Percentiles rank a stretch among this genome's conserved stretches.
Conservation (phyloP, 345 rosid genomes). For the Hevea brasiliensis region DNA sequence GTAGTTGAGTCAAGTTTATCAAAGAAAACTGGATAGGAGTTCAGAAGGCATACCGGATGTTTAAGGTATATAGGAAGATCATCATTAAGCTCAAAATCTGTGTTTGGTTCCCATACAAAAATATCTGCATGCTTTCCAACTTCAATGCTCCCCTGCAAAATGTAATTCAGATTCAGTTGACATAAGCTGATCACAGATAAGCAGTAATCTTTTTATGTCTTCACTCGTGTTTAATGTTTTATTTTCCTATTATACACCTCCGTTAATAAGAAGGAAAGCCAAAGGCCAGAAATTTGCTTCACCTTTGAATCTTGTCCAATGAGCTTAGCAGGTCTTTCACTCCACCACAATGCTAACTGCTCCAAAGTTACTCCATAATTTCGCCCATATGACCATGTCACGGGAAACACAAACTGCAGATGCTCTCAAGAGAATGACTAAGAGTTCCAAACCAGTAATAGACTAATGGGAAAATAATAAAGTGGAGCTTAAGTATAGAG, state of each 20-base stretch:
- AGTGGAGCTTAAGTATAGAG: not conserved
- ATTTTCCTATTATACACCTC: not conserved
- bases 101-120: slow-evolving; percentile 78
- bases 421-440: slow-evolving; percentile 31
- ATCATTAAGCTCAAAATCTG: slow-evolving; percentile 57
- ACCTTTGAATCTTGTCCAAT: slow-evolving; percentile 72
- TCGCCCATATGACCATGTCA: slow-evolving; percentile 82
- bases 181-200: not conserved
- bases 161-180: slow-evolving; percentile 2
- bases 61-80: slow-evolving; percentile 65
- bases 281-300: slow-evolving; percentile 3
- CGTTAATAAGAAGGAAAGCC: not conserved
- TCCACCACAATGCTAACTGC: slow-evolving; percentile 81
- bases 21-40: not conserved
- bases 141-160: slow-evolving; percentile 64
- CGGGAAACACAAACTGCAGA: slow-evolving; percentile 88
- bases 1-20: not conserved
- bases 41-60: slow-evolving; percentile 58
- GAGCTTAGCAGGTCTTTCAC: slow-evolving; percentile 89
- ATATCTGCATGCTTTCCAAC: slow-evolving; percentile 84
- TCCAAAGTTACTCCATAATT: slow-evolving; percentile 71
- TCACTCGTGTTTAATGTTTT: not conserved
- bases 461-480: not conserved
- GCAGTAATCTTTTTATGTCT: not conserved
- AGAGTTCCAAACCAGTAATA: slow-evolving; percentile 22